Evolutionary conservation across 2,329 filamentous ascomycete species (phyloP), one percentile per base, ranked within the genome.

Genomic region (Venturia nashicola): DNA sequence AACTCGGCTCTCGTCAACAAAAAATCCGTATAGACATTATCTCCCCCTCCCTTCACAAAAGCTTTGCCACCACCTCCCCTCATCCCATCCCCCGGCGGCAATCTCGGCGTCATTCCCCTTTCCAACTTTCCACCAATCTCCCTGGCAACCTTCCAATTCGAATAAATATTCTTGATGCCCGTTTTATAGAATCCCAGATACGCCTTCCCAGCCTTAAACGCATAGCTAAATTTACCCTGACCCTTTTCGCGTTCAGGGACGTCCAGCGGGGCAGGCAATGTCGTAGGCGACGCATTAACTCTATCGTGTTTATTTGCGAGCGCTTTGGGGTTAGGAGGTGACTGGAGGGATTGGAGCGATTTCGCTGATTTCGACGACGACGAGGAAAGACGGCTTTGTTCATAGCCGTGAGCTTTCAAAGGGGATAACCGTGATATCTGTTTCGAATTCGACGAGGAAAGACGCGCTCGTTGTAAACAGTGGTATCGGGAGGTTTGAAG

Each of bases 1-100:
- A 87, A 88, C 66, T 90, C 83, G 0, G 85, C 81, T 46, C 91
- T 83, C 3, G 84, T 86, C 6, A 59, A 14, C 2, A 23, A 34
- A 11, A 16, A 51, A 18, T 46, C 54, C 3, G 63, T n/a, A 14
- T 51, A 62, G 23, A 11, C 34, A 23, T 55, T 27, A 5, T 60
- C 42, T n/a, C 32, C 20, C 34, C 27, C 46, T 27, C 12, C 46
- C 23, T n/a, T 7, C 14, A 3, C 27, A 27, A 27, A 27, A 27
- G 27, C 46, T 20, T 12, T 42, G 1, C 40, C 40, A 42, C 40
- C 36, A 39, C 14, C 40, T 42, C 27, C 27, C 27, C 4, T 27
- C 4, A 27, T 4, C 27, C 27, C 27, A 27, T 27, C 27, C 27
- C 27, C 18, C 6, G 42, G 46, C 2, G 32, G 42, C 34, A 62